phyloP scores from a whole-genome alignment of 1,139 yeast species.

The Saccharomyces hybrid region DNA sequence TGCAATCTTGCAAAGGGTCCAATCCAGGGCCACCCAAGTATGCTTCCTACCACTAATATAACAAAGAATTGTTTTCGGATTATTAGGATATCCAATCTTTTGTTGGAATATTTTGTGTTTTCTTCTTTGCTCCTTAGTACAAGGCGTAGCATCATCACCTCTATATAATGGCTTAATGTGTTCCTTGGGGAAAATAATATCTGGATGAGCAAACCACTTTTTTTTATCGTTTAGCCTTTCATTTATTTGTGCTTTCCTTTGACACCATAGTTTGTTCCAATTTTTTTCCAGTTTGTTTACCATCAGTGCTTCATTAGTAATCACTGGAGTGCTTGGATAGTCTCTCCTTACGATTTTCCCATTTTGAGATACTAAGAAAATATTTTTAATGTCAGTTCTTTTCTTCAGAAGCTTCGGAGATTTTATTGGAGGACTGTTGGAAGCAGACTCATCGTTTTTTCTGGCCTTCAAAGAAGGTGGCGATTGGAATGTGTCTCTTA shows the following conservation, averaged over 20 bases:
- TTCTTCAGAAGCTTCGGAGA: slow-evolving; percentile 7
- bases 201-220: slow-evolving; percentile 16
- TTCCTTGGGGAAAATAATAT: slow-evolving; percentile 15
- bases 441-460: neutral
- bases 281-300: slow-evolving; percentile 18
- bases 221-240: slow-evolving; percentile 12
- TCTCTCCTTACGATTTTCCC: slow-evolving; percentile 28
- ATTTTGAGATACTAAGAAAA: slow-evolving; percentile 18
- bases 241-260: slow-evolving; percentile 14
- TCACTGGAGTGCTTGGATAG: slow-evolving; percentile 28
- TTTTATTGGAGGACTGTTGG: neutral
- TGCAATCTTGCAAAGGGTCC: slow-evolving; percentile 46
- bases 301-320: slow-evolving; percentile 26
- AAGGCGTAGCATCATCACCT: slow-evolving; percentile 21
- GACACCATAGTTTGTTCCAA: slow-evolving; percentile 20
- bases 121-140: slow-evolving; percentile 22
- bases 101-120: slow-evolving; percentile 19
- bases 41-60: slow-evolving; percentile 54
- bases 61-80: slow-evolving; percentile 50
- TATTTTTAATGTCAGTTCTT: slow-evolving; percentile 5
- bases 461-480: neutral
- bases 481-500: neutral
- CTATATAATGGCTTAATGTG: slow-evolving; percentile 6
- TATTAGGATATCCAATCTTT: slow-evolving; percentile 23
- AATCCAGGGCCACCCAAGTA: slow-evolving; percentile 41